Evolutionary conservation across 768 basidiomycete genomes (phyloP).

Genomic region (Hysterangium stoloniferum): DNA sequence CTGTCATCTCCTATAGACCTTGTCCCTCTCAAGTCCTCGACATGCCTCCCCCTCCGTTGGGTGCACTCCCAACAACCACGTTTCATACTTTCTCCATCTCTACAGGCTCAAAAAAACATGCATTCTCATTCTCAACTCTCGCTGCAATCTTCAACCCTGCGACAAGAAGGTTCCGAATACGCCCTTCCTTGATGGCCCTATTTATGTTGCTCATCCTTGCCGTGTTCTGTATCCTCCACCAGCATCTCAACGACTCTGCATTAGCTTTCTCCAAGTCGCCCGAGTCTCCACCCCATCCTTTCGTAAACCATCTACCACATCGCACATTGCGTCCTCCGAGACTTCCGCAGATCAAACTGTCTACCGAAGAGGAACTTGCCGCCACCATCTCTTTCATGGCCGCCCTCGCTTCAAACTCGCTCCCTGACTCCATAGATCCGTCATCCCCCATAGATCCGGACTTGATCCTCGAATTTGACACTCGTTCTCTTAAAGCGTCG

Average conservation of each 20-base stretch:
- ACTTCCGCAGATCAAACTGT: conserved; percentile 37
- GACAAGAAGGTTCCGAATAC: neutral
- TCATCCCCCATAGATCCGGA: conserved; percentile 63
- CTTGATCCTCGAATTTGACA: conserved; percentile 78
- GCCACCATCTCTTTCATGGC: conserved; percentile 68
- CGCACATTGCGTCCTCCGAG: neutral
- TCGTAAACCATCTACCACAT: conserved; percentile 57
- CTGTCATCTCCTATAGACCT: neutral
- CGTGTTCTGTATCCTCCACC: conserved; percentile 5
- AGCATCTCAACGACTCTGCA: conserved; percentile 8
- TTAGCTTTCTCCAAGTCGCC: neutral
- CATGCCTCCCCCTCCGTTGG: neutral
- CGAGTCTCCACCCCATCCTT: conserved; percentile 80
- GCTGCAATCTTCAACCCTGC: neutral
- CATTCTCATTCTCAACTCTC: neutral
- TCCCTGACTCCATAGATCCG: conserved; percentile 61
- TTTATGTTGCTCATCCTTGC: conserved; percentile 3
- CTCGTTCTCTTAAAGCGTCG: conserved; percentile 49
- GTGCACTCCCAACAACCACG: neutral
- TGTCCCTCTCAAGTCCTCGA: neutral
- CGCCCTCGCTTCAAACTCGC: conserved; percentile 65
- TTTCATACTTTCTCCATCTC: neutral
- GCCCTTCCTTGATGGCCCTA: conserved; percentile 7
- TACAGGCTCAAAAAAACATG: neutral
- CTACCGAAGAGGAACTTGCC: conserved; percentile 57